Conservation (phyloP, 805 yeast genomes). For the Wickerhamiella bombiphila region DNA sequence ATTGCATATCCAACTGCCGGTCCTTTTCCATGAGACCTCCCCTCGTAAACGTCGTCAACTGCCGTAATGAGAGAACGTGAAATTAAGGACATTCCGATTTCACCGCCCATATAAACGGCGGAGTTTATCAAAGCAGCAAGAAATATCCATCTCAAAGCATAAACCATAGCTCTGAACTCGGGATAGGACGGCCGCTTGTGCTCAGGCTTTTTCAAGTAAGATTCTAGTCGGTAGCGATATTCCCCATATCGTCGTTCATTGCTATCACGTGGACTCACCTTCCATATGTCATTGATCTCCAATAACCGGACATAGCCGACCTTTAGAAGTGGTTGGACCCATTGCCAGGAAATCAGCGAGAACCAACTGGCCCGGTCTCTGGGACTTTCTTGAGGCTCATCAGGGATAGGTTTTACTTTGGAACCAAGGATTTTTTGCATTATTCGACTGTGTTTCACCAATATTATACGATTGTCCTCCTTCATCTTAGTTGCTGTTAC, state of each 20-base stretch:
- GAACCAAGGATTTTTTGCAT: conserved; percentile 8
- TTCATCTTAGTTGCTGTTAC: too few species aligned
- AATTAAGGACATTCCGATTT: conserved; percentile 16
- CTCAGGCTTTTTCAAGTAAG: conserved; percentile 2
- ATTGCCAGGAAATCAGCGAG: conserved; percentile 34
- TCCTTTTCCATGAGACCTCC: conserved; percentile 22
- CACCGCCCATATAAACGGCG: conserved; percentile 13
- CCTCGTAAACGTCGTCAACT: conserved; percentile 12
- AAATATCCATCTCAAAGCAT: conserved; percentile 15
- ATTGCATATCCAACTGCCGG: conserved; percentile 65
- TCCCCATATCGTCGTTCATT: conserved; percentile 10
- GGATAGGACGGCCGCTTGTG: conserved; percentile 8
- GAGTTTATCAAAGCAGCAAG: conserved; percentile 2
- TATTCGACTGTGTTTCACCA: conserved; percentile 14
- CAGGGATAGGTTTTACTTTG: conserved; percentile 16
- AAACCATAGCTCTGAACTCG: conserved; percentile 15
- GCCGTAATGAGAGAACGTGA: conserved; percentile 13
- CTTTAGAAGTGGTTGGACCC: conserved; percentile 38
- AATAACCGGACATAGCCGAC: conserved; percentile 18
- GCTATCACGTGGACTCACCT: conserved; percentile 10
- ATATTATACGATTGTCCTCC: too few species aligned
- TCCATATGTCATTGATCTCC: conserved; percentile 16
- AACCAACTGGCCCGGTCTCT: conserved; percentile 25
- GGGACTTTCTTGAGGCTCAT: conserved; percentile 10
- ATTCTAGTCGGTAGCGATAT: conserved; percentile 9